Percentiles rank a stretch among this genome's conserved stretches.
phyloP scores from a whole-genome alignment of 1,139 yeast species.

The Blastobotrys proliferans region DNA sequence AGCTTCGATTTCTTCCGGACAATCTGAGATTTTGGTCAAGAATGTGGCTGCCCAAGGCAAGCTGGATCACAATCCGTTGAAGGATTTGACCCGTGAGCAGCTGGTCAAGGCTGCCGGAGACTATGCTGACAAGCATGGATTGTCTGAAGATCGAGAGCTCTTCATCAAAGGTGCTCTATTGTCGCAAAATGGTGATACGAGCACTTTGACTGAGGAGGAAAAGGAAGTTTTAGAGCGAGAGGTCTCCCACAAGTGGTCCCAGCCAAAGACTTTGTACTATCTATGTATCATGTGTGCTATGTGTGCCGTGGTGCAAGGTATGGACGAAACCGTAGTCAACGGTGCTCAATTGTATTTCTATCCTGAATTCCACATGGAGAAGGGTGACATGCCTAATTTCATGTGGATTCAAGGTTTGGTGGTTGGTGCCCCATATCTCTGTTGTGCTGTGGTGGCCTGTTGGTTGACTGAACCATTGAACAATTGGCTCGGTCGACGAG shows the following conservation, averaged over 20 bases:
- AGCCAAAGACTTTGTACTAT: constrained; percentile 56
- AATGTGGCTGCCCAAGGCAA: constrained; percentile 2
- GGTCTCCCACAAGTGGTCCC: constrained; percentile 60
- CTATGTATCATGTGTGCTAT: constrained; percentile 73
- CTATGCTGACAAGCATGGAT: constrained; percentile 57
- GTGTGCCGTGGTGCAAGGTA: constrained; percentile 91
- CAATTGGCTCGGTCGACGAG: constrained; percentile 61
- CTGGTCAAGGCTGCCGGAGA: constrained; percentile 59
- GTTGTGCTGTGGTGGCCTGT: constrained; percentile 66
- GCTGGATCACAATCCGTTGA: constrained; percentile 25
- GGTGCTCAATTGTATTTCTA: constrained; percentile 80
- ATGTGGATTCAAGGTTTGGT: constrained; percentile 67
- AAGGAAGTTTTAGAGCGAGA: constrained; percentile 48
- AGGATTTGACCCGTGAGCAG: constrained; percentile 21
- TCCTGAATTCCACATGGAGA: constrained; percentile 27
- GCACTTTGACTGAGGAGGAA: constrained; percentile 61
- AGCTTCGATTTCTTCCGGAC: background rate
- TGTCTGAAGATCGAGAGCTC: constrained; percentile 53
- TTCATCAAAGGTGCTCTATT: constrained; percentile 73
- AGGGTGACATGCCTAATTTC: constrained; percentile 14
- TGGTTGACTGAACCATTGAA: constrained; percentile 72
- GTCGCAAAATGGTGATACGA: constrained; percentile 61
- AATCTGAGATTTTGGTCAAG: background rate
- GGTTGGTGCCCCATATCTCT: constrained; percentile 77
- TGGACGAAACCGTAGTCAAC: constrained; percentile 84